Percentiles rank a stretch among this genome's conserved stretches.
Evolutionary conservation across 2,329 filamentous ascomycete genomes (phyloP).

Genomic region (Penicillium carneum): DNA sequence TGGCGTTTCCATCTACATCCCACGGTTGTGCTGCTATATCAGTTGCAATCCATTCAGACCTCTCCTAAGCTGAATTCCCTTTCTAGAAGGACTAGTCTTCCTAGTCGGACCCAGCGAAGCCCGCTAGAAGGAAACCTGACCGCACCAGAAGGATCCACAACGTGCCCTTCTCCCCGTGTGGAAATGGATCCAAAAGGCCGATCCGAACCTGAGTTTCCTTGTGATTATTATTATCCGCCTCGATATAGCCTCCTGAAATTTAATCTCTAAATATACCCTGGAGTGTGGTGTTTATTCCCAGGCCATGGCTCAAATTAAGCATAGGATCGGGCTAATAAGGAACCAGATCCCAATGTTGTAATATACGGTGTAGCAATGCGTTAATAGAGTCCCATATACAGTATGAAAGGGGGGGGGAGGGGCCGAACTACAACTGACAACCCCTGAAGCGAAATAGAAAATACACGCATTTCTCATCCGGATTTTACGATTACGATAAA

Average conservation of each 20-base stretch:
- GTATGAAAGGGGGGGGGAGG: conserved; percentile 26
- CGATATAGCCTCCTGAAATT: conserved; percentile 11
- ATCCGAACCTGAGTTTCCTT: conserved; percentile 39
- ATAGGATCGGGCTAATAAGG: background rate
- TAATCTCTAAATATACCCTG: background rate
- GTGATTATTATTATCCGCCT: background rate
- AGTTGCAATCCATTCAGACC: background rate
- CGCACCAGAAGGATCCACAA: conserved; percentile 49
- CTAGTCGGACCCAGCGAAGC: conserved; percentile 38
- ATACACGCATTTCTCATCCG: background rate
- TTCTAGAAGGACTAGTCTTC: conserved; percentile 24
- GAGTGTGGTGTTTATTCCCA: conserved; percentile 18
- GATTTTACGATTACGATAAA: background rate
- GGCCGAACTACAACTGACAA: conserved; percentile 5
- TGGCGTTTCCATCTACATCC: background rate
- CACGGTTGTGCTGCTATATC: background rate
- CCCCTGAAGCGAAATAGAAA: conserved; percentile 17
- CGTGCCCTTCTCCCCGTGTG: conserved; percentile 43
- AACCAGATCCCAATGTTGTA: background rate
- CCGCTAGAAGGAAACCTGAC: conserved; percentile 43
- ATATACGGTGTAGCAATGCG: background rate
- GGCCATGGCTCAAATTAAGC: background rate
- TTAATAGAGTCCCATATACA: conserved; percentile 7
- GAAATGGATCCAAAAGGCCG: conserved; percentile 42
- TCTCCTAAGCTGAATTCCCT: conserved; percentile 14